Percentiles rank a stretch among this genome's conserved stretches.
Evolutionary conservation across 352 stramenopile genomes (phyloP).

Genomic region (Phytophthora sp.): DNA sequence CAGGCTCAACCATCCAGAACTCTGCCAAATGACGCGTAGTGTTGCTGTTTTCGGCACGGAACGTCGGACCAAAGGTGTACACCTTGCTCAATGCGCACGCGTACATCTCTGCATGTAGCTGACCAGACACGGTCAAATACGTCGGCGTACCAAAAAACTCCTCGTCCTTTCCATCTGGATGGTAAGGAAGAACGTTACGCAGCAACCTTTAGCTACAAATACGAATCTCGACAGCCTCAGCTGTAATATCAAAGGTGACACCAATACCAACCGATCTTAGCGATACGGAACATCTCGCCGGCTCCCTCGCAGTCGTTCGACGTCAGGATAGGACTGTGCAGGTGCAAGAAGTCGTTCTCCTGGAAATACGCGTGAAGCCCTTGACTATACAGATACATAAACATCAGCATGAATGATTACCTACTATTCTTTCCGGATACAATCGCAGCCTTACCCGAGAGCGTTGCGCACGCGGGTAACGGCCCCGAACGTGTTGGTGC

Average conservation of each 20-base stretch:
- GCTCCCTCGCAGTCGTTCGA: constrained; percentile 98
- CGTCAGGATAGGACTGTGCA: constrained; percentile 96
- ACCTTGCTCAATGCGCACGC: constrained; percentile 97
- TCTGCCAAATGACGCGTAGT: constrained; percentile 97
- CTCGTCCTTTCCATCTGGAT: constrained; percentile 81
- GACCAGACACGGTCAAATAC: constrained; percentile 91
- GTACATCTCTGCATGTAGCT: constrained; percentile 97
- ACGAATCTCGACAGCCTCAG: constrained; percentile 3
- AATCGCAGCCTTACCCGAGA: constrained; percentile 59
- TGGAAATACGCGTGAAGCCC: constrained; percentile 80
- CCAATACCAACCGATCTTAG: constrained; percentile 58
- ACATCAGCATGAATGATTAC: constrained; percentile 2
- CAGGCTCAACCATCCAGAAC: constrained; percentile 99
- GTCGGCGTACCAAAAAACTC: constrained; percentile 95
- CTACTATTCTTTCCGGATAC: neutral
- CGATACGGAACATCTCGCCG: constrained; percentile 98
- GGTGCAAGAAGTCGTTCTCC: constrained; percentile 75
- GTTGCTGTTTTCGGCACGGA: constrained; percentile 98
- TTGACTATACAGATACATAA: constrained; percentile 43
- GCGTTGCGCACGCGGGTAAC: constrained; percentile 95
- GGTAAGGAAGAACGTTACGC: neutral
- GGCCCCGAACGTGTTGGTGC: constrained; percentile 97
- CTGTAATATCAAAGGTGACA: neutral
- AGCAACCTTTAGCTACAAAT: constrained; percentile 17
- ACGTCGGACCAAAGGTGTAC: constrained; percentile 99